phyloP scores from a whole-genome alignment of 106 monocot species.

The Phalaenopsis aphrodite region DNA sequence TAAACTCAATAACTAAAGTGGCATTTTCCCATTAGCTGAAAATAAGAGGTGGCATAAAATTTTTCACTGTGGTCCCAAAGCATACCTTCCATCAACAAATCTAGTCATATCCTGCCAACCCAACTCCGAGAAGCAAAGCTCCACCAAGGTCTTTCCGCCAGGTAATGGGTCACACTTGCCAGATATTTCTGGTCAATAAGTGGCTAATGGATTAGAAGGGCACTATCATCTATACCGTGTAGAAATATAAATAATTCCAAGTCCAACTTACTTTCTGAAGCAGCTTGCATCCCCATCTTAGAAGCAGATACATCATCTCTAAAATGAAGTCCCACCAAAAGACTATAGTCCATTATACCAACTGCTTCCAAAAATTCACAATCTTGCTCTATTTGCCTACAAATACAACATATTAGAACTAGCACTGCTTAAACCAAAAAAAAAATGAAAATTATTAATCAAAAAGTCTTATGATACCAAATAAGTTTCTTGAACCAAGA shows the following conservation, averaged over 20 bases:
- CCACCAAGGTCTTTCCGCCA: constrained; percentile 2
- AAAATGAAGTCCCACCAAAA: constrained; percentile 79
- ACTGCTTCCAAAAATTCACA: constrained; percentile 82
- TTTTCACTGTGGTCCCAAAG: background rate
- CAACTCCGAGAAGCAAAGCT: constrained; percentile 14
- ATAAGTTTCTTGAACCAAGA: constrained; percentile 52
- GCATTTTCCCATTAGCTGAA: background rate
- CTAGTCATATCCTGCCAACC: constrained; percentile 12
- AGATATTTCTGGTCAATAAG: background rate
- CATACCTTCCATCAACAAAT: constrained; percentile 43
- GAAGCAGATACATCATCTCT: constrained; percentile 38
- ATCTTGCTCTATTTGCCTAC: constrained; percentile 73
- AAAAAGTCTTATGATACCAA: constrained; percentile 19
- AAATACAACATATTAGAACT: background rate
- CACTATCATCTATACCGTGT: background rate
- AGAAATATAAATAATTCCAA: background rate
- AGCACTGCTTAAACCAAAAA: background rate
- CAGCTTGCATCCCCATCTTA: constrained; percentile 21
- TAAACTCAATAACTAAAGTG: too few species aligned
- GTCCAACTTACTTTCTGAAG: constrained; percentile 38
- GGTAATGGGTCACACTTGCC: too few species aligned
- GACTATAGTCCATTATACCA: constrained; percentile 88
- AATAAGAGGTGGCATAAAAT: background rate
- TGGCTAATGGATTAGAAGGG: background rate
- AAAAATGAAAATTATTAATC: background rate